Evolutionary conservation across 106 monocot genomes (phyloP).

Genomic region (Allium fistulosum): DNA sequence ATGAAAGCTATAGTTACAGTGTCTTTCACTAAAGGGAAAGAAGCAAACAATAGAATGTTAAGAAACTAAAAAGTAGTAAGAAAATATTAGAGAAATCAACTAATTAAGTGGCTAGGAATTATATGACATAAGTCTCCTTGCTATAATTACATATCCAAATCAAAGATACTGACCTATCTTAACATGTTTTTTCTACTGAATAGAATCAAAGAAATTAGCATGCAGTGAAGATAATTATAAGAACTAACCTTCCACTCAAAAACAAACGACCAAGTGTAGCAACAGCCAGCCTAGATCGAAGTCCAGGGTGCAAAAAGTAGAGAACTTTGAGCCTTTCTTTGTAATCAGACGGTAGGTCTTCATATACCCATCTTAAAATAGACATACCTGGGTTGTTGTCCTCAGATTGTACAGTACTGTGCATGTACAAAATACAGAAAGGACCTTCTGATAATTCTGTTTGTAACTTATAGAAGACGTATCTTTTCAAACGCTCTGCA

Average conservation of each 20-base stretch:
- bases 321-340: slow-evolving; percentile 78
- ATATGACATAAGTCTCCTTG: too few species aligned
- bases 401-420: slow-evolving; percentile 63
- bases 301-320: slow-evolving; percentile 92
- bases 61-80: too few species aligned
- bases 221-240: neutral
- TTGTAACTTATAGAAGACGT: slow-evolving; percentile 53
- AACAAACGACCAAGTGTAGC: slow-evolving; percentile 87
- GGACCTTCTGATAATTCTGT: slow-evolving; percentile 62
- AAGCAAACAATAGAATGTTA: too few species aligned
- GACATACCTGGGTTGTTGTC: slow-evolving; percentile 90
- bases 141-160: too few species aligned
- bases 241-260: slow-evolving; percentile 79
- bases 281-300: slow-evolving; percentile 66
- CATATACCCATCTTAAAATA: slow-evolving; percentile 80
- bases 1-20: too few species aligned
- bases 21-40: too few species aligned
- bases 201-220: neutral
- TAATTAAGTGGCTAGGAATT: too few species aligned
- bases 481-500: slow-evolving; percentile 81
- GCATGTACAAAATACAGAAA: slow-evolving; percentile 85
- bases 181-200: too few species aligned
- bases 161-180: too few species aligned
- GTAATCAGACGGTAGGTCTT: slow-evolving; percentile 59
- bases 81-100: too few species aligned